Conservation (phyloP, 495 filamentous ascomycete species). For the Rhypophila decipiens region DNA sequence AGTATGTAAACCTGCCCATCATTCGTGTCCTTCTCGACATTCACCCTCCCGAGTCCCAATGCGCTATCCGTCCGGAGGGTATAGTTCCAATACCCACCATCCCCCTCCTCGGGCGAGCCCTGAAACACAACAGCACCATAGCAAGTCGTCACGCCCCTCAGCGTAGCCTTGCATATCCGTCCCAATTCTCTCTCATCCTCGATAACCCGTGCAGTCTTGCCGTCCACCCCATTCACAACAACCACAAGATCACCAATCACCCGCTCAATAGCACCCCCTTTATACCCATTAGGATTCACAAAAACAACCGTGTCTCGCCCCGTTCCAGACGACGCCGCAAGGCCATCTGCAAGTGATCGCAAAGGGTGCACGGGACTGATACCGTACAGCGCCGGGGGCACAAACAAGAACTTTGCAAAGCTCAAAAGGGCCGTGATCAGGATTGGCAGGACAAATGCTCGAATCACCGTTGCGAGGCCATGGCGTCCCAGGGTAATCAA, state of each 20-base stretch:
- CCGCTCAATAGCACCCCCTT: constrained; percentile 61
- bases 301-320: constrained; percentile 67
- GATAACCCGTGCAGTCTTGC: constrained; percentile 51
- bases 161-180: constrained; percentile 54
- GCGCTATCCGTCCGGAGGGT: constrained; percentile 67
- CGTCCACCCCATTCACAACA: constrained; percentile 39
- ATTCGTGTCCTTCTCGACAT: constrained; percentile 52
- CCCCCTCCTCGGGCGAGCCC: constrained; percentile 63
- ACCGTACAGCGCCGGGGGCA: constrained; percentile 60
- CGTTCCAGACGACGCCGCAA: constrained; percentile 40
- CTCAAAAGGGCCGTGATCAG: constrained; percentile 61
- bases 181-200: constrained; percentile 48
- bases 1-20: constrained; percentile 68
- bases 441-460: constrained; percentile 66
- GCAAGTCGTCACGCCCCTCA: constrained; percentile 66
- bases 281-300: constrained; percentile 66
- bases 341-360: constrained; percentile 52
- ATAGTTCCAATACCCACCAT: constrained; percentile 71
- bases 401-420: constrained; percentile 63
- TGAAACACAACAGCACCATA: constrained; percentile 71
- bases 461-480: constrained; percentile 53
- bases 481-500: constrained; percentile 62
- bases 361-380: constrained; percentile 53
- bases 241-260: constrained; percentile 58
- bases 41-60: constrained; percentile 50